Conservation (phyloP, 257 asterid genomes). For the Solanum chilense region DNA sequence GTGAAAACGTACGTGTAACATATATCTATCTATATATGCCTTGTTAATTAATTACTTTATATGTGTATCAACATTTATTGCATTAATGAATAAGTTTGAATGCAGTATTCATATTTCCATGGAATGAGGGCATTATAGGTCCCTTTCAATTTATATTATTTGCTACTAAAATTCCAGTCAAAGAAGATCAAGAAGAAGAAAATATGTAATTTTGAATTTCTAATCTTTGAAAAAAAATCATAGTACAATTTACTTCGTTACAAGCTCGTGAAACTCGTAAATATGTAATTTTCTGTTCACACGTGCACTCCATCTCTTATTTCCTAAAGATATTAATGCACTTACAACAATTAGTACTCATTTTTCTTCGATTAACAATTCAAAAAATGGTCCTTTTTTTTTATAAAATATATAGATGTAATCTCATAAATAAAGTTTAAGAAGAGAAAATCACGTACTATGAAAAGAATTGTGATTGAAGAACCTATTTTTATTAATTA, state of each 20-base stretch:
- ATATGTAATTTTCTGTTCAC: neutral
- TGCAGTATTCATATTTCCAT: neutral
- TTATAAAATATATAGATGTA: no score
- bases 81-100: neutral
- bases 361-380: neutral
- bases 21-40: neutral
- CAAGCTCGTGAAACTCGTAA: neutral
- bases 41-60: neutral
- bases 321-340: neutral
- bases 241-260: neutral
- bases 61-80: neutral
- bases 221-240: neutral
- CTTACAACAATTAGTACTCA: neutral
- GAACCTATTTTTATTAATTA: no score
- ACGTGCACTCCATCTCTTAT: neutral
- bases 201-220: neutral
- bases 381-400: neutral
- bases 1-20: neutral
- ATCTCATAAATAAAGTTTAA: no score
- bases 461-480: no score
- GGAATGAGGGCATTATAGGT: neutral
- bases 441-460: no score
- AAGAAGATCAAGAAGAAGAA: neutral
- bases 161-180: neutral
- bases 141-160: neutral